These are phyloP conservation scores for Crithidia sp. DNA, from an alignment of 208 protist genomes.

Conservation along the genomic window DNA sequence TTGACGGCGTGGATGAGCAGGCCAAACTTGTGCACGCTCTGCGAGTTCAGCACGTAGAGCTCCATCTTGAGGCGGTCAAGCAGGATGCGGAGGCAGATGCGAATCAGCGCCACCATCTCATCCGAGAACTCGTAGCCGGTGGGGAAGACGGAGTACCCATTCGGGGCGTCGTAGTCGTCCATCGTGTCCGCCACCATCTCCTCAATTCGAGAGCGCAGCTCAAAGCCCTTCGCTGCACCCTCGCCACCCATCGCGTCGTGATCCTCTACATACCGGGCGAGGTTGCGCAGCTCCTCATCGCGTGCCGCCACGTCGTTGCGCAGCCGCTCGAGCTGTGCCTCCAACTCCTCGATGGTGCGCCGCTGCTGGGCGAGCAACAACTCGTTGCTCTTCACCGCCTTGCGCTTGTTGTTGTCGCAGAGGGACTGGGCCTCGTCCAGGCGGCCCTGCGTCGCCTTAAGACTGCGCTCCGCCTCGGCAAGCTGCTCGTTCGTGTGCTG, in stretches of 20 bases:
- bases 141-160: slow-evolving; percentile 60
- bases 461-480: slow-evolving; percentile 37
- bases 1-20: slow-evolving; percentile 68
- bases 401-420: slow-evolving; percentile 44
- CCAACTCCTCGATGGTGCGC: slow-evolving; percentile 45
- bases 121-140: slow-evolving; percentile 68
- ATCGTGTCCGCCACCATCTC: slow-evolving; percentile 52
- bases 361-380: slow-evolving; percentile 56
- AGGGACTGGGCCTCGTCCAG: slow-evolving; percentile 39
- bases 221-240: slow-evolving; percentile 29
- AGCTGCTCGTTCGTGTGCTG: slow-evolving; percentile 47
- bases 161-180: slow-evolving; percentile 36
- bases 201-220: slow-evolving; percentile 66
- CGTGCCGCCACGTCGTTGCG: slow-evolving; percentile 34
- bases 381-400: slow-evolving; percentile 54
- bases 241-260: slow-evolving; percentile 34
- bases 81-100: slow-evolving; percentile 66
- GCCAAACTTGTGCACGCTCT: slow-evolving; percentile 63
- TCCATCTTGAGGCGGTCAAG: slow-evolving; percentile 79
- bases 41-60: slow-evolving; percentile 76
- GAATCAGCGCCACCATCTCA: slow-evolving; percentile 69
- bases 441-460: slow-evolving; percentile 33
- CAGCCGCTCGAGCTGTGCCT: slow-evolving; percentile 42
- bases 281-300: slow-evolving; percentile 59
- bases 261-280: slow-evolving; percentile 52